Evolutionary conservation across 305 asterid genomes (phyloP).

Genomic region (Petunia hybrid): DNA sequence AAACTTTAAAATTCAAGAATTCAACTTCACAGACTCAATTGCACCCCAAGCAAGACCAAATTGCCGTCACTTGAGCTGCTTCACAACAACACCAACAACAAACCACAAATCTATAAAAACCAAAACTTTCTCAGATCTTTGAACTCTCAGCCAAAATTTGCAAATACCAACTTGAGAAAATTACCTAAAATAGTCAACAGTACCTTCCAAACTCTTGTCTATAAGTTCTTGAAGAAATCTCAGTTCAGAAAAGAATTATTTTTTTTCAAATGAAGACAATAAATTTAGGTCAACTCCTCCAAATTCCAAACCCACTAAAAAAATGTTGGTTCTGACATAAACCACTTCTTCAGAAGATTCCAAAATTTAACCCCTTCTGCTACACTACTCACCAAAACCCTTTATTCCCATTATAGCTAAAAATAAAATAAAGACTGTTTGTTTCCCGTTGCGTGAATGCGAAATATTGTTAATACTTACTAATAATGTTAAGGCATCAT

Average conservation of each 20-base stretch:
- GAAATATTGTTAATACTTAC: not conserved
- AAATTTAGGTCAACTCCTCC: slow-evolving; percentile 79
- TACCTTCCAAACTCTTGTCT: slow-evolving; percentile 46
- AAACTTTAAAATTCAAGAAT: slow-evolving; percentile 30
- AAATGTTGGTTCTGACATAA: slow-evolving; percentile 58
- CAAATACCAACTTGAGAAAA: slow-evolving; percentile 39
- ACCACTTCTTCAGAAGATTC: slow-evolving; percentile 65
- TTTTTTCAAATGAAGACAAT: slow-evolving; percentile 14
- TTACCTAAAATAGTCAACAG: slow-evolving; percentile 38
- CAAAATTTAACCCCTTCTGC: slow-evolving; percentile 55
- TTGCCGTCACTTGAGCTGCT: slow-evolving; percentile 14
- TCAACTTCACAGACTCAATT: slow-evolving; percentile 25
- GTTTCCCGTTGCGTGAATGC: not conserved
- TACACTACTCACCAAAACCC: slow-evolving; percentile 38
- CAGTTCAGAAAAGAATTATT: slow-evolving; percentile 39
- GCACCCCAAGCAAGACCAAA: slow-evolving; percentile 8
- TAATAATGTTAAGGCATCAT: not conserved
- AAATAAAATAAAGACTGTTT: not conserved
- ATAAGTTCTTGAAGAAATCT: slow-evolving; percentile 21
- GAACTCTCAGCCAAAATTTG: slow-evolving; percentile 29
- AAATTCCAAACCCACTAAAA: slow-evolving; percentile 29
- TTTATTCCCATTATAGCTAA: not conserved
- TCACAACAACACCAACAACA: slow-evolving; percentile 33
- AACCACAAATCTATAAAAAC: slow-evolving; percentile 29
- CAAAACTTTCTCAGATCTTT: slow-evolving; percentile 16